A percentile compares a stretch with the other conserved stretches of the same genome.
Conservation (phyloP, 768 basidiomycete species). For the Suillus occidentalis region DNA sequence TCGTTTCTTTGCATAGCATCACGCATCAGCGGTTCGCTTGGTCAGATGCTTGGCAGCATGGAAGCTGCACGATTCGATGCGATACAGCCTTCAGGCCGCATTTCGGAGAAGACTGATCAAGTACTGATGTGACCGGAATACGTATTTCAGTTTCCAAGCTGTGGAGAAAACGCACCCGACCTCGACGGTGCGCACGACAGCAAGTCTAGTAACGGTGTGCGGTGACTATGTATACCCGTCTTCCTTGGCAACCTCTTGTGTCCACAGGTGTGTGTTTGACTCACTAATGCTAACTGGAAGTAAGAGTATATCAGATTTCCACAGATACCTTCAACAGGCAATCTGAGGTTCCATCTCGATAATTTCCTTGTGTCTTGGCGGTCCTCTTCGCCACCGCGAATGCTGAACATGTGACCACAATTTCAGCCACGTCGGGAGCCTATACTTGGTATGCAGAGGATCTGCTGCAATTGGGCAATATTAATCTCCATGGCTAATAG, state of each 20-base stretch:
- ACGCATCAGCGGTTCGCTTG: background rate
- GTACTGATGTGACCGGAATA: background rate
- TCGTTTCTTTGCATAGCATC: slow-evolving; percentile 2
- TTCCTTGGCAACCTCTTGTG: background rate
- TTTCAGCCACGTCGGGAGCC: background rate
- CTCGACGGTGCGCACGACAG: background rate
- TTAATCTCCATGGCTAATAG: background rate
- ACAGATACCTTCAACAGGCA: slow-evolving; percentile 1
- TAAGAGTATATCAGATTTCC: background rate
- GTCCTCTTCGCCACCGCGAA: background rate
- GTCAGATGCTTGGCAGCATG: background rate
- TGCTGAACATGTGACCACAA: background rate
- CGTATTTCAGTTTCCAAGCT: background rate
- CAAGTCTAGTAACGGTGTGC: background rate
- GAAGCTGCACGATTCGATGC: background rate
- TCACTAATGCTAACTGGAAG: background rate
- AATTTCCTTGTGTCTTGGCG: slow-evolving; percentile 6
- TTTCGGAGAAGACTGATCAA: background rate
- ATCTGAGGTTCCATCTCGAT: background rate
- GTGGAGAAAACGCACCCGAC: background rate
- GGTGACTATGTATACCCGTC: background rate
- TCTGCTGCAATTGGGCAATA: slow-evolving; percentile 1
- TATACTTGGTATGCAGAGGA: background rate
- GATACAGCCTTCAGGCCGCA: background rate
- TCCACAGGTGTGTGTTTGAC: background rate